Evolutionary conservation across 2,329 filamentous ascomycete genomes (phyloP), one percentile per base, ranked within the genome.

Genomic region (Xylariales sp.): DNA sequence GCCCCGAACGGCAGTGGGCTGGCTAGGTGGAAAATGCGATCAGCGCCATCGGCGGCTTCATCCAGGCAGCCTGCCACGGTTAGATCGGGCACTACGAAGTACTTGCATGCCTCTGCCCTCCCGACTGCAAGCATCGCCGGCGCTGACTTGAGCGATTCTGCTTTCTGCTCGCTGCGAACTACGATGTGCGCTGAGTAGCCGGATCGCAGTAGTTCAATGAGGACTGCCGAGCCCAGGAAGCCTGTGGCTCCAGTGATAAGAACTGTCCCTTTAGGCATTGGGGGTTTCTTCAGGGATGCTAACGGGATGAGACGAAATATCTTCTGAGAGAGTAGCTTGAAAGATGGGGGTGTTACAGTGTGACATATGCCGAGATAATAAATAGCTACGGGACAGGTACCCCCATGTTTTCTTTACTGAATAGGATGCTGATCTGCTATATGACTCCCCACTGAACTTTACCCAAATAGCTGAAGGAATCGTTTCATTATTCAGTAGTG

Each of bases 1-100:
- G 30, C 25, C 24, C 18, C 15, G 12, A 38, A 38, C 17, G 25
- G 28, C n/a, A 38, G 19, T 12, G 36, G 28, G 20, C 27, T 17
- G 11, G 36, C 36, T 27, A 27, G 31, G 28, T 38, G 36, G 19
- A 38, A 13, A 14, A 38, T 12, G 36, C 7, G 19, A 13, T 12
- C 7, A 27, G 36, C 14, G 19, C 36, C 36, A 4, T 16, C 14
- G 11, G 24, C 28, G 4, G 28, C 36, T 13, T 31, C 24, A 27
- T 38, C 36, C 18, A 38, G 19, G 36, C 19, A 24, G 11, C 36
- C 36, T n/a, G 36, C 7, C n/a, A 30, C 19, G 2, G 36, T 32
- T 20, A 38, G 28, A 29, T 38, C 36, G 5, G 28, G 28, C 36
- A 38, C 36, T 27, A 24, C 8, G 36, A 38, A 38, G 28, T 38